A percentile compares a stretch with the other conserved stretches of the same genome.
phyloP scores from a whole-genome alignment of 2,329 filamentous ascomycete genomes.

The Trichoderma harzianum region DNA sequence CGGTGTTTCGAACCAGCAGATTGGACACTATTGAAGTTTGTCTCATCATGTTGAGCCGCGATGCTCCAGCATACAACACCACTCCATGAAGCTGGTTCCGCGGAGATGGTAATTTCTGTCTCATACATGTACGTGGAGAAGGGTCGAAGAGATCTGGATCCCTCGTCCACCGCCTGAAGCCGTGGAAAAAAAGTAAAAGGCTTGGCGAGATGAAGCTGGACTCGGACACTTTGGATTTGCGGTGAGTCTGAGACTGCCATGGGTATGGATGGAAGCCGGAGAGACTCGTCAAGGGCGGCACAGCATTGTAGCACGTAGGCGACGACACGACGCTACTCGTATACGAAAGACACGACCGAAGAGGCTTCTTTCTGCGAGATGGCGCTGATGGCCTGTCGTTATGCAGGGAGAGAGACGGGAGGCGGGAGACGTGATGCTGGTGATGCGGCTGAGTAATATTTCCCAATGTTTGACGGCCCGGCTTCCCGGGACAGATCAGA shows the following conservation, averaged over 20 bases:
- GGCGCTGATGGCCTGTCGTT: neutral
- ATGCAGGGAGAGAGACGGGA: neutral
- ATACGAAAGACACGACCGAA: neutral
- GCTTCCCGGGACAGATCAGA: neutral
- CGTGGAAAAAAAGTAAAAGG: neutral
- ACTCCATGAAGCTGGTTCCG: neutral
- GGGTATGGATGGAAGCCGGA: neutral
- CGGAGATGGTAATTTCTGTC: neutral
- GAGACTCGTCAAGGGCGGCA: neutral
- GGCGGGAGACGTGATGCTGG: neutral
- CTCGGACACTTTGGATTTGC: neutral
- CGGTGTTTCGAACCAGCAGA: neutral
- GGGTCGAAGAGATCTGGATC: neutral
- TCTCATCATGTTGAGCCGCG: neutral
- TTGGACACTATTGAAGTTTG: neutral
- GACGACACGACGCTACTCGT: neutral
- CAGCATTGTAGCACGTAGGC: neutral
- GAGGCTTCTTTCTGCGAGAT: neutral
- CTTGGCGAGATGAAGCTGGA: neutral
- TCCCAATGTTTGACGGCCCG: neutral
- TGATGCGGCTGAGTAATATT: neutral
- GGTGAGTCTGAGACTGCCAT: neutral
- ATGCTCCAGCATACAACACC: neutral
- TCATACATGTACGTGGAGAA: neutral
- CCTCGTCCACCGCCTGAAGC: neutral